Evolutionary conservation across 331 rosid genomes (phyloP), one percentile per base, ranked within the genome.

Genomic region (Cucumis variabilis): DNA sequence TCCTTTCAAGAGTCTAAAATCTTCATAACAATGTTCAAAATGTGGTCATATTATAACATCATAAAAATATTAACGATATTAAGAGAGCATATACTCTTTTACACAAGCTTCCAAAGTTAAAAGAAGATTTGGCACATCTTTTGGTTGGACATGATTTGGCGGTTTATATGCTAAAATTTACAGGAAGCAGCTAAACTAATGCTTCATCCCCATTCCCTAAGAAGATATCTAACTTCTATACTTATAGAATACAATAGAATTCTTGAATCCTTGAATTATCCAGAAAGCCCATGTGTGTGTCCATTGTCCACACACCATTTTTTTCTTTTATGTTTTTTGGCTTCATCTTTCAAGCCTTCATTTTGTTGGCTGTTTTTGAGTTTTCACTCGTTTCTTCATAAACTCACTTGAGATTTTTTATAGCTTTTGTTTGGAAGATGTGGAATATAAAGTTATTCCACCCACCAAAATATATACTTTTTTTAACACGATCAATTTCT

Each of bases 371-470:
- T 87, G 90, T 89, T 79, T 84, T 85, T 65, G 88, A 77, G 67
- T 89, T 89, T 89, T 88, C 76, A 68, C 84, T 87, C 78, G 24
- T 78, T 87, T 87, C 77, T 55, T 62, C 69, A 89, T 88, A 87
- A 86, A 67, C 86, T 90, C 88, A 89, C 88, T 87, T 60, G 84
- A 11, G 58, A 15, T 44, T 92, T 86, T 89, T 92, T 72, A 81
- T 90, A 86, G 93, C 91, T 89, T 89, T 92, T 65, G 86, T 86
- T 92, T 91, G 91, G 88, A 88, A 67, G 87, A 84, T 89, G 91
- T 73, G 90, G 89, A 86, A 25, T 87, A 17, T 84, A 92, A 94
- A 88, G 88, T 85, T 85, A 92, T 88, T 91, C 91, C 92, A 90
- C 91, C 90, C 90, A 91, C 88, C 85, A 75, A n/a, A 74, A 87